Evolutionary conservation across 257 asterid species (phyloP).

Genomic region (Perilla frutescens): DNA sequence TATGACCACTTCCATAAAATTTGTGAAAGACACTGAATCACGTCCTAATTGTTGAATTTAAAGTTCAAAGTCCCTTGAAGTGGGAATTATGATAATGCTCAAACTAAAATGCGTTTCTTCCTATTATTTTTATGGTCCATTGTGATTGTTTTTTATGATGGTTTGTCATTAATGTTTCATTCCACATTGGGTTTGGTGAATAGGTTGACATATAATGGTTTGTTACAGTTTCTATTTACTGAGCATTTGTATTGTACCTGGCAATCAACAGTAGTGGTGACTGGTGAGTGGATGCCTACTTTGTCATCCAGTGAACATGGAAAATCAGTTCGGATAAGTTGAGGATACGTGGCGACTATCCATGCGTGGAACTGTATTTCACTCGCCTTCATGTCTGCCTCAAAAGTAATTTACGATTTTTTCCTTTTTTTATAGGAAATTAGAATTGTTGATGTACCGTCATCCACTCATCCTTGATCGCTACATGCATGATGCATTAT

Average conservation of each 20-base stretch:
- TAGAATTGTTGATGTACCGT: no score
- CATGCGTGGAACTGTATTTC: background rate
- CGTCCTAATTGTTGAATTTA: background rate
- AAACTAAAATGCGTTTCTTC: background rate
- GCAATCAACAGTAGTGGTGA: no score
- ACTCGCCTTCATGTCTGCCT: background rate
- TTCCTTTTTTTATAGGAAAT: no score
- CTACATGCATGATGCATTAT: no score
- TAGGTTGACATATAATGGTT: no score
- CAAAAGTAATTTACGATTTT: background rate
- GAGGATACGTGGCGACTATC: constrained; percentile 1
- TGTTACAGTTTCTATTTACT: background rate
- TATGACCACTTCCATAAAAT: constrained; percentile 27
- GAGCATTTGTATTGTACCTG: no score
- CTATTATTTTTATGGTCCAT: background rate
- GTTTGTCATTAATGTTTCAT: background rate
- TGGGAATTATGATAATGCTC: background rate
- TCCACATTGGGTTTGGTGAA: no score
- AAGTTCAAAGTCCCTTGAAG: background rate
- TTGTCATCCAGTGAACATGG: background rate
- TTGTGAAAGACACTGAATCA: background rate
- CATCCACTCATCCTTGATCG: no score
- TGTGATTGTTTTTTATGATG: background rate
- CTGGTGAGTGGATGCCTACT: background rate
- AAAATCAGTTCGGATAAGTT: background rate